A percentile compares a stretch with the other conserved stretches of the same genome.
phyloP scores from a whole-genome alignment of 495 filamentous ascomycete species.

The Penicillium coprophilum region DNA sequence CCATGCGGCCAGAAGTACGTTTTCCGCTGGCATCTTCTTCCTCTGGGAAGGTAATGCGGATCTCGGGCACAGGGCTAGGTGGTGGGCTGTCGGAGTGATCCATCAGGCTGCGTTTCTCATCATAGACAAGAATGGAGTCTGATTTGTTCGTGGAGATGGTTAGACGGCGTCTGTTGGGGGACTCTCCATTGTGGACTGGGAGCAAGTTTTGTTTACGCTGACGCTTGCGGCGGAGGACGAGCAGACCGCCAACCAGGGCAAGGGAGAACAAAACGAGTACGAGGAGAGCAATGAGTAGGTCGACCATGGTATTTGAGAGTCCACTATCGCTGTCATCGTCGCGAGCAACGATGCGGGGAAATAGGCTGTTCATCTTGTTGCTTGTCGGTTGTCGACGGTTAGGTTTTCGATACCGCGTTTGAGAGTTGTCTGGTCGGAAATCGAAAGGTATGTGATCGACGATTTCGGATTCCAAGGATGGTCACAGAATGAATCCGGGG shows the following conservation, averaged over 20 bases:
- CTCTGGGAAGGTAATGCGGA: constrained; percentile 97
- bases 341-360: constrained; percentile 52
- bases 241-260: constrained; percentile 61
- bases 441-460: constrained; percentile 19
- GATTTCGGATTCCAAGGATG: constrained; percentile 22
- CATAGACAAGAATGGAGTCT: constrained; percentile 70
- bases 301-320: constrained; percentile 58
- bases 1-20: constrained; percentile 78
- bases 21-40: constrained; percentile 84
- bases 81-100: constrained; percentile 72
- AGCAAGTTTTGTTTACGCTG: constrained; percentile 51
- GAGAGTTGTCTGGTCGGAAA: not conserved
- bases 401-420: constrained; percentile 11
- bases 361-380: constrained; percentile 45
- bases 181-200: constrained; percentile 57
- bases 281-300: constrained; percentile 77
- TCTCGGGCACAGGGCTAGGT: constrained; percentile 86
- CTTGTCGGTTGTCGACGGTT: constrained; percentile 21
- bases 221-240: constrained; percentile 69
- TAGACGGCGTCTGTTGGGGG: constrained; percentile 62
- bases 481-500: constrained; percentile 24
- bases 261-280: constrained; percentile 70
- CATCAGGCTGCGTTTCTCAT: constrained; percentile 71
- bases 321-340: constrained; percentile 45
- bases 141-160: constrained; percentile 60